Percentiles rank a stretch among this genome's conserved stretches.
These are phyloP conservation scores for Cordyceps farinosa DNA, from an alignment of 2,329 filamentous ascomycete species.

Conservation along the genomic window DNA sequence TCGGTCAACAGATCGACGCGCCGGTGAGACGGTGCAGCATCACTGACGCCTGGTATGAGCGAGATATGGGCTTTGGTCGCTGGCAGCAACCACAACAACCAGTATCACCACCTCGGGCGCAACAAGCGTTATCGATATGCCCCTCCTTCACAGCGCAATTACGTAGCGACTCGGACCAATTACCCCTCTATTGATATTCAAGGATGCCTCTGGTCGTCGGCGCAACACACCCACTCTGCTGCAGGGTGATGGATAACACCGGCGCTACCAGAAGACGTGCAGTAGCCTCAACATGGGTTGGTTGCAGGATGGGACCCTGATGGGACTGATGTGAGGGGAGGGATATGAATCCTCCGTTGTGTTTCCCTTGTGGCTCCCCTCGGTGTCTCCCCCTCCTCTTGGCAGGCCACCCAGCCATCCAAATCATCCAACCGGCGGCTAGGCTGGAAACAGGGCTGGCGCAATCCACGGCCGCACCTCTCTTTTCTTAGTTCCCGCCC, in stretches of 20 bases:
- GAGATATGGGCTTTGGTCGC: background rate
- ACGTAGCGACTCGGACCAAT: background rate
- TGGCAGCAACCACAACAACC: background rate
- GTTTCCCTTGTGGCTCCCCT: background rate
- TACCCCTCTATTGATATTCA: constrained; percentile 17
- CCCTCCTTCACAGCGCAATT: constrained; percentile 1
- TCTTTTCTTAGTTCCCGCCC: background rate
- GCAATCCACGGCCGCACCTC: background rate
- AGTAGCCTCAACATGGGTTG: background rate
- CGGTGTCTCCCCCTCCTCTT: background rate
- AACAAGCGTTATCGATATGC: constrained; percentile 13
- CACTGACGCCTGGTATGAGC: background rate
- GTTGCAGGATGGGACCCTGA: constrained; percentile 6
- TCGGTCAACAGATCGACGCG: background rate
- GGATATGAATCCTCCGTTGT: background rate
- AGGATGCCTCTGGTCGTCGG: constrained; percentile 1
- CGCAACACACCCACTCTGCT: constrained; percentile 10
- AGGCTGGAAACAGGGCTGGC: constrained; percentile 2
- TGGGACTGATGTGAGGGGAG: background rate
- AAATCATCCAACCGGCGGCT: background rate
- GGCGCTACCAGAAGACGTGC: constrained; percentile 1
- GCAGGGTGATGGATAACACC: constrained; percentile 11
- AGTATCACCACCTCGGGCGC: background rate
- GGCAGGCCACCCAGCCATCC: background rate
- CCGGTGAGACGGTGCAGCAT: background rate